A percentile compares a stretch with the other conserved stretches of the same genome.
Conservation (phyloP, 1,284 basidiomycete species). For the Austroboletus niveus region DNA sequence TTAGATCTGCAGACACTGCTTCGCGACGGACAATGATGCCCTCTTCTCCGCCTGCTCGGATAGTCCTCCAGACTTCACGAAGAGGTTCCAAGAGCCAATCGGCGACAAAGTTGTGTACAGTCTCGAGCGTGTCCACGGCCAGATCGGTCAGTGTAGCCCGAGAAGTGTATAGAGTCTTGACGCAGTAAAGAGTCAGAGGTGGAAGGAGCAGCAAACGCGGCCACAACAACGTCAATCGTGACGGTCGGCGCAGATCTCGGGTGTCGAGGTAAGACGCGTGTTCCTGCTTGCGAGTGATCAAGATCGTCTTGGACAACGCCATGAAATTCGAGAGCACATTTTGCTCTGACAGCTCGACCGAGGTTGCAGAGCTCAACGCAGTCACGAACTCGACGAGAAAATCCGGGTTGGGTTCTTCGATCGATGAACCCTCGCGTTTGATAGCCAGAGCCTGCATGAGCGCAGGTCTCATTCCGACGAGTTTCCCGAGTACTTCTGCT, state of each 20-base stretch:
- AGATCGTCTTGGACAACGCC: constrained; percentile 18
- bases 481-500: constrained; percentile 58
- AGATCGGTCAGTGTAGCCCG: constrained; percentile 54
- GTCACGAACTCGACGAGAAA: constrained; percentile 24
- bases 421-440: constrained; percentile 1
- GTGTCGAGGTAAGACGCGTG: constrained; percentile 35
- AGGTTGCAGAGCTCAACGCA: constrained; percentile 16
- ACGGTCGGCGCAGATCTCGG: constrained; percentile 53
- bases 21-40: constrained; percentile 75
- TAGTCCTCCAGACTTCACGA: constrained; percentile 79
- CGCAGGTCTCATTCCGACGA: constrained; percentile 51
- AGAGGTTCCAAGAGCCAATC: constrained; percentile 90
- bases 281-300: constrained; percentile 26
- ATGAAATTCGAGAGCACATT: constrained; percentile 24
- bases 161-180: constrained; percentile 49
- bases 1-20: constrained; percentile 76
- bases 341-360: constrained; percentile 12
- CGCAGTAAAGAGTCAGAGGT: constrained; percentile 52
- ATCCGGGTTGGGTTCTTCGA: constrained; percentile 1
- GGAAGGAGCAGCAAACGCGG: constrained; percentile 66
- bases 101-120: constrained; percentile 71
- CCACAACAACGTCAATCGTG: constrained; percentile 60
- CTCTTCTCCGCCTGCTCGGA: constrained; percentile 73
- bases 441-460: constrained; percentile 34
- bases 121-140: constrained; percentile 64